A percentile compares a stretch with the other conserved stretches of the same genome.
phyloP scores from a whole-genome alignment of 352 stramenopile genomes.

The Globisporangium solare region DNA sequence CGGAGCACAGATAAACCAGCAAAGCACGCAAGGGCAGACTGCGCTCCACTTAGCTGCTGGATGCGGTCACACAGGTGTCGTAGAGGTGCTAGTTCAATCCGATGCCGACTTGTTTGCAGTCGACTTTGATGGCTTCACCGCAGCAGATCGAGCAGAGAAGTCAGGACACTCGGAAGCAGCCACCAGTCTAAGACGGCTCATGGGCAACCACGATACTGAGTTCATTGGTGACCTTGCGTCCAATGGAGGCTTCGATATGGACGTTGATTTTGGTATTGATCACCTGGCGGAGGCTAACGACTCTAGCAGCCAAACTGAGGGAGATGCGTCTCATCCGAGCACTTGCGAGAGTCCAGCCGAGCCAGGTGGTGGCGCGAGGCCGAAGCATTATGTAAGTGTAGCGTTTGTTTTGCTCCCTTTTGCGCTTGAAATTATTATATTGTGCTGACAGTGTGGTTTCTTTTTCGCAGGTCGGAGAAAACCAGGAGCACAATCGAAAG shows the following conservation, averaged over 20 bases:
- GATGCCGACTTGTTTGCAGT: slow-evolving; percentile 52
- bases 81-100: slow-evolving; percentile 56
- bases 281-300: slow-evolving; percentile 17
- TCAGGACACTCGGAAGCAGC: slow-evolving; percentile 55
- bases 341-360: slow-evolving; percentile 32
- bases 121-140: slow-evolving; percentile 71
- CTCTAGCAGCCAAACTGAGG: not conserved
- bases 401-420: slow-evolving; percentile 13
- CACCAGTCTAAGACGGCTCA: slow-evolving; percentile 35
- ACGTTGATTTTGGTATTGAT: slow-evolving; percentile 33
- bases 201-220: slow-evolving; percentile 17
- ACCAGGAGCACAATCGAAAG: slow-evolving; percentile 82
- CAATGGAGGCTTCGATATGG: slow-evolving; percentile 31
- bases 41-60: slow-evolving; percentile 80
- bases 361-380: slow-evolving; percentile 19
- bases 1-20: slow-evolving; percentile 80
- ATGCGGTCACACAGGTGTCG: slow-evolving; percentile 63
- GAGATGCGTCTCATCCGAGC: slow-evolving; percentile 21
- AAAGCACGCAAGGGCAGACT: slow-evolving; percentile 79
- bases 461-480: slow-evolving; percentile 45
- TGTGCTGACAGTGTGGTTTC: not conserved
- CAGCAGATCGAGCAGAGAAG: slow-evolving; percentile 74
- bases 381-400: slow-evolving; percentile 36
- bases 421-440: slow-evolving; percentile 3
- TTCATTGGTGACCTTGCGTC: slow-evolving; percentile 4